These are phyloP conservation scores for Saccharomyces paradoxus DNA, from an alignment of 805 yeast genomes.

Conservation along the genomic window DNA sequence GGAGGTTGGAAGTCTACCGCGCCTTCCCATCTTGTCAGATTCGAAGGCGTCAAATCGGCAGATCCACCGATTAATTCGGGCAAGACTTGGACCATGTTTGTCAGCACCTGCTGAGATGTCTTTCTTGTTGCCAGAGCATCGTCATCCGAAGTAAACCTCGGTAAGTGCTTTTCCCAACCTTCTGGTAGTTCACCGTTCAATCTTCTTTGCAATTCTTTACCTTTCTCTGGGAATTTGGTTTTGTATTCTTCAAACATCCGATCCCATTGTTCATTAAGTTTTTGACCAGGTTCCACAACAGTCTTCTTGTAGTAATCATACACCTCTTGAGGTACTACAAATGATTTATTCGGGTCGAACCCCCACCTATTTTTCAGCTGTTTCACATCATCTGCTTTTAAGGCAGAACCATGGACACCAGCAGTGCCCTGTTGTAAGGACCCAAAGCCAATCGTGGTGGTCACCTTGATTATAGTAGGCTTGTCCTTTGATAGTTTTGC, in stretches of 20 bases:
- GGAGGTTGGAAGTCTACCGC: constrained; percentile 93
- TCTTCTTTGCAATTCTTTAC: constrained; percentile 75
- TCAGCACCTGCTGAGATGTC: constrained; percentile 74
- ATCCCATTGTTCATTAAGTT: constrained; percentile 70
- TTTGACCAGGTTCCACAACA: constrained; percentile 53
- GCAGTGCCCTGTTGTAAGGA: constrained; percentile 78
- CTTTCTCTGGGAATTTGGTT: constrained; percentile 66
- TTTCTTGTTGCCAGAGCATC: constrained; percentile 88
- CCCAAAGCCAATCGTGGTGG: constrained; percentile 92
- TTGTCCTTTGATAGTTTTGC: constrained; percentile 70
- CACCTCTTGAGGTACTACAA: constrained; percentile 77
- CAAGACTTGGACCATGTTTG: constrained; percentile 48
- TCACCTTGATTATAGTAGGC: constrained; percentile 83
- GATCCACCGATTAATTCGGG: constrained; percentile 97
- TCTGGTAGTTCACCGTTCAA: constrained; percentile 68
- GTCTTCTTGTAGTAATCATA: constrained; percentile 52
- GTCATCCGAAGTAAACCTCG: constrained; percentile 71
- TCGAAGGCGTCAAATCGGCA: constrained; percentile 95
- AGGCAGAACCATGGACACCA: constrained; percentile 92
- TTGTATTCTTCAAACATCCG: constrained; percentile 50
- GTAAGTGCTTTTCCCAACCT: constrained; percentile 71
- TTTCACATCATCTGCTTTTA: constrained; percentile 84
- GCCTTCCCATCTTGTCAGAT: constrained; percentile 79
- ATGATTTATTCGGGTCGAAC: constrained; percentile 75
- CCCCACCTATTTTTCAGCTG: constrained; percentile 80